Conservation (phyloP, 78 protist species). For the Anaeramoeba flamelloides region DNA sequence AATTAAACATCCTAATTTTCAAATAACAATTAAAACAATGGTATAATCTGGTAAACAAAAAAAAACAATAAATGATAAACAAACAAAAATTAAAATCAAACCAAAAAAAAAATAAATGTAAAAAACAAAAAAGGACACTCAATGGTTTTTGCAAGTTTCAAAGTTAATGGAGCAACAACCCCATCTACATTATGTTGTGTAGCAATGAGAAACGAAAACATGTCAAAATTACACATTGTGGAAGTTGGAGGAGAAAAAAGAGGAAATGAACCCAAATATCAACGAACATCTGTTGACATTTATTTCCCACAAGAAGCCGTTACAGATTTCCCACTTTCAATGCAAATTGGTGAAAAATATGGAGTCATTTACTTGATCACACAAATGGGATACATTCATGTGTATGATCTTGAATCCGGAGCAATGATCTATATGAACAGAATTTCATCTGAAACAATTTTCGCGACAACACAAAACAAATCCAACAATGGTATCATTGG, state of each 20-base stretch:
- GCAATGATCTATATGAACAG: constrained; percentile 62
- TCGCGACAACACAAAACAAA: constrained; percentile 55
- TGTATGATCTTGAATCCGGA: constrained; percentile 73
- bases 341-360: not conserved
- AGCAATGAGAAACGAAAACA: constrained; percentile 46
- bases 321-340: constrained; percentile 51
- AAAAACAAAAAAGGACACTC: too few relatives aligned
- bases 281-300: constrained; percentile 56
- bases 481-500: constrained; percentile 67
- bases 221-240: too few relatives aligned
- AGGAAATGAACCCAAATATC: too few relatives aligned
- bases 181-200: constrained; percentile 54
- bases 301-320: constrained; percentile 66
- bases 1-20: too few relatives aligned
- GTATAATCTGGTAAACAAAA: too few relatives aligned
- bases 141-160: constrained; percentile 51
- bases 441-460: constrained; percentile 63
- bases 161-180: constrained; percentile 38
- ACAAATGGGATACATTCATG: constrained; percentile 70
- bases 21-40: too few relatives aligned
- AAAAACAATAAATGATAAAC: too few relatives aligned
- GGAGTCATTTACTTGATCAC: constrained; percentile 55
- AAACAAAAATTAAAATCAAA: too few relatives aligned
- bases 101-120: too few relatives aligned
- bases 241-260: too few relatives aligned